Evolutionary conservation across 129 eudicot genomes (phyloP), one percentile per base, ranked within the genome.

Genomic region (Dittrichia graveolens): DNA sequence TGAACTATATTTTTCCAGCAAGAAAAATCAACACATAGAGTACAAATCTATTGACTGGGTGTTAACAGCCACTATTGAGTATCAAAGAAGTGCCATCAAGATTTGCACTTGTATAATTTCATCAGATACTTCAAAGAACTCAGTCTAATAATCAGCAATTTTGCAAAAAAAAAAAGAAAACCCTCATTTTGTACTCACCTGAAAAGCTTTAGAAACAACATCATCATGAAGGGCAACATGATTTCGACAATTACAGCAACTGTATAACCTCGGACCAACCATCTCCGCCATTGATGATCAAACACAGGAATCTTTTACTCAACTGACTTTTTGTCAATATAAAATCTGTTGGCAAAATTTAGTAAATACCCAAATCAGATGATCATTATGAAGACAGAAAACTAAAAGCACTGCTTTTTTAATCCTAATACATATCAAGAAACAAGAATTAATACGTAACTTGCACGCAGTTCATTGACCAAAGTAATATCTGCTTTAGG

Each of bases 171-270:
- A 53, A 19, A 43, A 16, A n/a, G 9, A 46, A 55, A 46, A 4
- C 50, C 47, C 47, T 16, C 8, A 54, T 1, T 5, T 61, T 35
- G 43, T 24, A 0, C 44, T 77, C 50, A 84, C 96, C 96, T 86
- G 92, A 79, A 86, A 89, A 34, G 88, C 85, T 81, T 89, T 89
- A 41, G 92, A 86, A 70, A 89, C 73, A 13, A 89, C 80, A 70
- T 86, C 96, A 75, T 89, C 96, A 47, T 89, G 96, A 65, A 89
- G 88, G n/a, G 90, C 82, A 71, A 89, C 92, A 72, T 84, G 88
- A 76, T 84, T 89, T 69, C 92, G 79, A 82, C 96, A 89, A 61
- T 84, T 89, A 65, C 74, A 84, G 85, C 96, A 89, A 75, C 90
- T 65, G 76, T 89, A 89, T 69, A 86, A 49, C 62, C 96, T 88